Percentiles rank a stretch among this genome's conserved stretches.
Evolutionary conservation across 1,284 basidiomycete genomes (phyloP).

Genomic region (Leccinum pachyderme): DNA sequence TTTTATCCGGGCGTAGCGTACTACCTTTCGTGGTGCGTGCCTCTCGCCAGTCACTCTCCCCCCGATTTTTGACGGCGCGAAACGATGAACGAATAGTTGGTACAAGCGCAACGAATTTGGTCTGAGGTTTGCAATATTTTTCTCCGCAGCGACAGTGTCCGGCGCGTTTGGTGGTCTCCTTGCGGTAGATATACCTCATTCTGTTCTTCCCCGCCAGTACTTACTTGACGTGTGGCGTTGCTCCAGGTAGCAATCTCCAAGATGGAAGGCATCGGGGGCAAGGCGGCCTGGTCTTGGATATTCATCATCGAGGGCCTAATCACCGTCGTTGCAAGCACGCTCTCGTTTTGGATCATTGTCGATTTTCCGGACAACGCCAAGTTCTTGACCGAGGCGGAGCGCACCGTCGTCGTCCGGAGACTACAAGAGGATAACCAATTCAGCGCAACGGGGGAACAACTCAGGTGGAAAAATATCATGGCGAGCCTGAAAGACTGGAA

Average conservation of each 20-base stretch:
- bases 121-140: slow-evolving; percentile 65
- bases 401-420: slow-evolving; percentile 63
- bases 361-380: slow-evolving; percentile 82
- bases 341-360: slow-evolving; percentile 74
- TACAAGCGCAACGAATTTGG: slow-evolving; percentile 73
- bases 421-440: slow-evolving; percentile 71
- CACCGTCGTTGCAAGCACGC: slow-evolving; percentile 63
- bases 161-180: slow-evolving; percentile 71
- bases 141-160: slow-evolving; percentile 70
- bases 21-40: slow-evolving; percentile 62
- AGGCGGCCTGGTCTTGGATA: slow-evolving; percentile 69
- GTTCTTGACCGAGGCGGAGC: slow-evolving; percentile 69
- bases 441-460: slow-evolving; percentile 67
- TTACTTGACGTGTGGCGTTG: background rate
- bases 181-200: slow-evolving; percentile 42
- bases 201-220: background rate
- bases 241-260: slow-evolving; percentile 63
- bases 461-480: slow-evolving; percentile 60
- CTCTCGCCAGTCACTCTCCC: background rate
- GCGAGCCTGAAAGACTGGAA: slow-evolving; percentile 70
- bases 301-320: slow-evolving; percentile 67
- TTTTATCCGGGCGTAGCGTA: slow-evolving; percentile 62
- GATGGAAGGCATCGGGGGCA: slow-evolving; percentile 65
- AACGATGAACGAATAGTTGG: slow-evolving; percentile 41
- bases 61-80: background rate